These are phyloP conservation scores for Neurospora cerealis DNA, from an alignment of 495 filamentous ascomycete genomes.

Conservation along the genomic window DNA sequence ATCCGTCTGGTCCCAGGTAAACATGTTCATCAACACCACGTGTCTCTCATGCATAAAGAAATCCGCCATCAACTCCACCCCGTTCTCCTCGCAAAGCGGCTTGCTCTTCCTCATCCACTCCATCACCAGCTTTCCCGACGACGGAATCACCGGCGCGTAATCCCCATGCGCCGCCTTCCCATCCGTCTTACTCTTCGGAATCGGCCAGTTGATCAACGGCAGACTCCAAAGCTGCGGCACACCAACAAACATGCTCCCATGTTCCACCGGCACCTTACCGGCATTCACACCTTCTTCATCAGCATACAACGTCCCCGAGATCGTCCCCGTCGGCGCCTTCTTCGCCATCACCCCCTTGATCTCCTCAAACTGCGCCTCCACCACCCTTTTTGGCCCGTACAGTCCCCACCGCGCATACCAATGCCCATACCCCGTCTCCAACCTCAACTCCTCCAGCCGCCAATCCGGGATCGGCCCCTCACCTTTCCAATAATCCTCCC, in stretches of 20 bases:
- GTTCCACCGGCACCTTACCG: slow-evolving; percentile 18
- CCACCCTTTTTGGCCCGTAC: slow-evolving; percentile 32
- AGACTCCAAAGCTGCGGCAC: slow-evolving; percentile 32
- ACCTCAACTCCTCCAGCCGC: slow-evolving; percentile 31
- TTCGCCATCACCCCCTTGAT: slow-evolving; percentile 24
- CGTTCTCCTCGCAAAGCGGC: slow-evolving; percentile 28
- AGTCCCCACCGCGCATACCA: slow-evolving; percentile 40
- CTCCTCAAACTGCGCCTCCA: slow-evolving; percentile 39
- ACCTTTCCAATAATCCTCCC: slow-evolving; percentile 35
- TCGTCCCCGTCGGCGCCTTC: slow-evolving; percentile 27
- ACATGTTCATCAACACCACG: slow-evolving; percentile 35
- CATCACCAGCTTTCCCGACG: slow-evolving; percentile 25
- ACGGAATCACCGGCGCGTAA: slow-evolving; percentile 33
- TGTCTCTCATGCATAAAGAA: slow-evolving; percentile 37
- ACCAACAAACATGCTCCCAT: slow-evolving; percentile 31
- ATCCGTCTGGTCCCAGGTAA: slow-evolving; percentile 33
- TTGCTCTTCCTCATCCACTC: slow-evolving; percentile 31
- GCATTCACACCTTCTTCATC: slow-evolving; percentile 33
- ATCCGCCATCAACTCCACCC: slow-evolving; percentile 32
- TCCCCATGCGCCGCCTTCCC: slow-evolving; percentile 33
- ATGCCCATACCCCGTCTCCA: slow-evolving; percentile 31
- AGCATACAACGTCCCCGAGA: slow-evolving; percentile 26
- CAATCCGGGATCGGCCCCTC: slow-evolving; percentile 37
- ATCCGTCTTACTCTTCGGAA: slow-evolving; percentile 11
- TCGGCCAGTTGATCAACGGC: slow-evolving; percentile 31